Conservation (phyloP, 371 early-diverging fungal species). For the Mortierella sp. region DNA sequence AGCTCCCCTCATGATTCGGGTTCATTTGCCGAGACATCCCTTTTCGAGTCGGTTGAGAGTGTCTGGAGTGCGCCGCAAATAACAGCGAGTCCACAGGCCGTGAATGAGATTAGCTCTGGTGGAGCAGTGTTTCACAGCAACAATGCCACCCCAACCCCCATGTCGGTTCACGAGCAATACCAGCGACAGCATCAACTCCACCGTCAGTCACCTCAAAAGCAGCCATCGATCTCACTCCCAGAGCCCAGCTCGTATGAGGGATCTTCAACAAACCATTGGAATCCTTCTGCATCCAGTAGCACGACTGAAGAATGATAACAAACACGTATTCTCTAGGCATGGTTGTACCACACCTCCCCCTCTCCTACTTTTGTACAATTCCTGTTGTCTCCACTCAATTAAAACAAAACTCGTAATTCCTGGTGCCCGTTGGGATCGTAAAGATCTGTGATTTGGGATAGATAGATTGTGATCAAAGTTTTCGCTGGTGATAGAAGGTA, state of each 20-base stretch:
- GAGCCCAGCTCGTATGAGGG: slow-evolving; percentile 25
- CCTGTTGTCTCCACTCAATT: neutral
- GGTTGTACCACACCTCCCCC: neutral
- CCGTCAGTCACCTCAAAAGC: slow-evolving; percentile 9
- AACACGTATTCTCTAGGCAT: neutral
- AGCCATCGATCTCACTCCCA: neutral
- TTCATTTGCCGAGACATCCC: slow-evolving; percentile 30
- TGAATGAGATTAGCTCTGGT: neutral
- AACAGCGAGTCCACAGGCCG: slow-evolving; percentile 12
- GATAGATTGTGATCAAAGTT: too few relatives aligned
- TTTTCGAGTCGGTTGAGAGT: slow-evolving; percentile 47
- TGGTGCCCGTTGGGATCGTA: neutral
- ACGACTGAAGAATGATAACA: neutral
- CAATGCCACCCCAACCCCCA: slow-evolving; percentile 44
- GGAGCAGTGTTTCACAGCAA: slow-evolving; percentile 23
- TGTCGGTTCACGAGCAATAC: slow-evolving; percentile 43
- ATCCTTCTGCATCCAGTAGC: slow-evolving; percentile 14
- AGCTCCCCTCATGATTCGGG: slow-evolving; percentile 48
- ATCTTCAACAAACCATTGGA: slow-evolving; percentile 39
- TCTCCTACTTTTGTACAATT: neutral
- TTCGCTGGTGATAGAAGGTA: neutral
- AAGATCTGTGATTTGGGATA: too few relatives aligned
- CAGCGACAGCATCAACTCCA: slow-evolving; percentile 22
- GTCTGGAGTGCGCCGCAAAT: slow-evolving; percentile 49
- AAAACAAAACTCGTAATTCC: neutral